Percentiles rank a stretch among this genome's conserved stretches.
phyloP scores from a whole-genome alignment of 1,139 yeast species.

The Sporopachydermia cereana region DNA sequence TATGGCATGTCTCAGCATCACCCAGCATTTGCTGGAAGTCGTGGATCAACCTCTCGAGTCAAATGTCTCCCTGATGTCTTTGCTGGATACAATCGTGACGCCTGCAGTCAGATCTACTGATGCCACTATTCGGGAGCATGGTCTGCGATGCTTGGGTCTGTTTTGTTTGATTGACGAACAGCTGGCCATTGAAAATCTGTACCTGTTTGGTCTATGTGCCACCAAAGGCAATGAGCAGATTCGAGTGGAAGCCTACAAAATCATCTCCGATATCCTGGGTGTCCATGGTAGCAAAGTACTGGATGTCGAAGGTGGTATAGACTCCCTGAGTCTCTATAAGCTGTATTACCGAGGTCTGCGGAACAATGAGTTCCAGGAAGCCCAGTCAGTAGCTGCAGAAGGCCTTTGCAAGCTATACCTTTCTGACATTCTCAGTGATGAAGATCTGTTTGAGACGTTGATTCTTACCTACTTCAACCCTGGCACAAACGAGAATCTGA shows the following conservation, averaged over 20 bases:
- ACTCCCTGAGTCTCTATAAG: slow-evolving; percentile 48
- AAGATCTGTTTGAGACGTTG: slow-evolving; percentile 60
- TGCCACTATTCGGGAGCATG: slow-evolving; percentile 50
- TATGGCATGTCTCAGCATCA: slow-evolving; percentile 54
- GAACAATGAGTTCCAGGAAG: slow-evolving; percentile 43
- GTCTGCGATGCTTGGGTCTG: slow-evolving; percentile 67
- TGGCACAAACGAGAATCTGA: slow-evolving; percentile 46
- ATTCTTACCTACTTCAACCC: slow-evolving; percentile 70
- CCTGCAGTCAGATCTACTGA: slow-evolving; percentile 65
- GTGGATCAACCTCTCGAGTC: slow-evolving; percentile 53
- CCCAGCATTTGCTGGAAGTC: slow-evolving; percentile 61
- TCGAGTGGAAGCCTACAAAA: slow-evolving; percentile 51
- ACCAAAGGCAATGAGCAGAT: slow-evolving; percentile 50
- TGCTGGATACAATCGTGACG: slow-evolving; percentile 67
- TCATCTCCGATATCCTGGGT: slow-evolving; percentile 68
- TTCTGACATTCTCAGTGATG: slow-evolving; percentile 63
- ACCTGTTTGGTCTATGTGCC: slow-evolving; percentile 53
- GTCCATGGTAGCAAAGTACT: slow-evolving; percentile 63
- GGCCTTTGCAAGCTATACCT: slow-evolving; percentile 76
- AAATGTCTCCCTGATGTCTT: slow-evolving; percentile 58
- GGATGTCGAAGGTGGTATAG: slow-evolving; percentile 52
- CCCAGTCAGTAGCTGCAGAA: slow-evolving; percentile 77
- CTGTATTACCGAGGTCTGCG: slow-evolving; percentile 57
- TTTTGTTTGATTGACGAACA: slow-evolving; percentile 62
- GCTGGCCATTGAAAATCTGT: slow-evolving; percentile 49